phyloP scores from a whole-genome alignment of 495 filamentous ascomycete genomes.

The Viridothelium virens region DNA sequence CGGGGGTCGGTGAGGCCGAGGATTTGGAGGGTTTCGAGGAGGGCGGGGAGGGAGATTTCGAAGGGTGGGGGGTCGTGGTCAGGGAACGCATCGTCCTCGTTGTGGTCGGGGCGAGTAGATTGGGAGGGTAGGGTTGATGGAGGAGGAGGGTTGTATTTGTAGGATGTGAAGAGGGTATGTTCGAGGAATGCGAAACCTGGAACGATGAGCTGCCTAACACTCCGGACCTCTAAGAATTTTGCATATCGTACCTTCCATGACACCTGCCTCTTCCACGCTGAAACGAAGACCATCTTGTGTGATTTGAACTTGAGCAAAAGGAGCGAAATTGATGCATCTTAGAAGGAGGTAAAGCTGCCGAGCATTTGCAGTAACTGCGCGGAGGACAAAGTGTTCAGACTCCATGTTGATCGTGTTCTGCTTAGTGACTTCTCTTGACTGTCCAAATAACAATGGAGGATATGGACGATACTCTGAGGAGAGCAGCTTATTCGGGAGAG shows the following conservation, averaged over 20 bases:
- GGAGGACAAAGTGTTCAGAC: conserved; percentile 54
- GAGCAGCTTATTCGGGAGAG: neutral
- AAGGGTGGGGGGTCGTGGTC: conserved; percentile 48
- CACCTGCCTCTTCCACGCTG: conserved; percentile 71
- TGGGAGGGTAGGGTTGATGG: conserved; percentile 26
- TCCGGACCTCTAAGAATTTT: neutral
- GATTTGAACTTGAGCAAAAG: conserved; percentile 76
- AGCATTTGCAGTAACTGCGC: conserved; percentile 76
- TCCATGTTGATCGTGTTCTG: conserved; percentile 14
- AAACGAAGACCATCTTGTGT: conserved; percentile 76
- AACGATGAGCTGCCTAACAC: too few relatives aligned
- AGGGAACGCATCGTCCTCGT: conserved; percentile 26
- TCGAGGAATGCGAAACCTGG: conserved; percentile 73
- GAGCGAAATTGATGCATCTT: conserved; percentile 73
- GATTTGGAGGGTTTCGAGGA: conserved; percentile 92
- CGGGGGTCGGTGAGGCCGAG: conserved; percentile 68
- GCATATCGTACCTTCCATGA: conserved; percentile 63
- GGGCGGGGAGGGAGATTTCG: conserved; percentile 73
- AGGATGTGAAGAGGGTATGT: conserved; percentile 78
- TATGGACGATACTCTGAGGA: neutral
- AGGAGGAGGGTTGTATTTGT: conserved; percentile 46
- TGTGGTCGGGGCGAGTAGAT: conserved; percentile 27
- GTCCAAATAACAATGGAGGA: neutral
- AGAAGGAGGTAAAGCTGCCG: conserved; percentile 84
- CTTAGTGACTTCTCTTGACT: neutral